Evolutionary conservation across 768 basidiomycete species (phyloP).

Genomic region (Podaxis rugospora): DNA sequence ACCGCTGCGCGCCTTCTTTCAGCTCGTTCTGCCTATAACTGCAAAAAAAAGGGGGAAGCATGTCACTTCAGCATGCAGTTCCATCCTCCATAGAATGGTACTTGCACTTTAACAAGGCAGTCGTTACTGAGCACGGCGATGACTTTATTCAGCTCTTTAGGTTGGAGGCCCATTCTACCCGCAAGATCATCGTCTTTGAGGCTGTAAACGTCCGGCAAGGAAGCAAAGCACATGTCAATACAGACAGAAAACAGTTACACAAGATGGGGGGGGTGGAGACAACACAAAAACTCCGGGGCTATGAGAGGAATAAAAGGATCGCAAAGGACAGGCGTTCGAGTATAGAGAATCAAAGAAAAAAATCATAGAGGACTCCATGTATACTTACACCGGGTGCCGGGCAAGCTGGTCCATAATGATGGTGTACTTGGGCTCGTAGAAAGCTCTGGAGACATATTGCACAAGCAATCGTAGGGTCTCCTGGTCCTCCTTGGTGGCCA

Average conservation of each 20-base stretch:
- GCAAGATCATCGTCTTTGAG: slow-evolving; percentile 93
- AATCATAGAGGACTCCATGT: slow-evolving; percentile 18
- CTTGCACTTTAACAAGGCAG: slow-evolving; percentile 74
- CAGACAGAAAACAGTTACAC: slow-evolving; percentile 13
- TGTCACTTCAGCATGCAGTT: neutral
- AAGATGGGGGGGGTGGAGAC: slow-evolving; percentile 11
- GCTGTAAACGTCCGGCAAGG: slow-evolving; percentile 33
- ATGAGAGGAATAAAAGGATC: neutral
- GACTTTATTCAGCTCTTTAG: slow-evolving; percentile 87
- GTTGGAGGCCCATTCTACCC: slow-evolving; percentile 83
- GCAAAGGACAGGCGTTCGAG: neutral
- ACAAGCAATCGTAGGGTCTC: slow-evolving; percentile 83
- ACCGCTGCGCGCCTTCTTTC: slow-evolving; percentile 84
- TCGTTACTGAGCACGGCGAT: slow-evolving; percentile 79
- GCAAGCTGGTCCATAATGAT: slow-evolving; percentile 94
- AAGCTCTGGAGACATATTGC: slow-evolving; percentile 88
- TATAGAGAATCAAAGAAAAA: slow-evolving; percentile 9
- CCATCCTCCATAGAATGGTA: slow-evolving; percentile 2
- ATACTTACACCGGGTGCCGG: slow-evolving; percentile 90
- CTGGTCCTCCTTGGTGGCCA: slow-evolving; percentile 76
- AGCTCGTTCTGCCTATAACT: slow-evolving; percentile 91
- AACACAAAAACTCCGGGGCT: slow-evolving; percentile 7
- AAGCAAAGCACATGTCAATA: slow-evolving; percentile 10
- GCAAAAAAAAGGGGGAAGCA: neutral
- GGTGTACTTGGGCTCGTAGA: slow-evolving; percentile 91